These are phyloP conservation scores for Fusarium verticillioides DNA, from an alignment of 2,329 filamentous ascomycete genomes.

Conservation along the genomic window DNA sequence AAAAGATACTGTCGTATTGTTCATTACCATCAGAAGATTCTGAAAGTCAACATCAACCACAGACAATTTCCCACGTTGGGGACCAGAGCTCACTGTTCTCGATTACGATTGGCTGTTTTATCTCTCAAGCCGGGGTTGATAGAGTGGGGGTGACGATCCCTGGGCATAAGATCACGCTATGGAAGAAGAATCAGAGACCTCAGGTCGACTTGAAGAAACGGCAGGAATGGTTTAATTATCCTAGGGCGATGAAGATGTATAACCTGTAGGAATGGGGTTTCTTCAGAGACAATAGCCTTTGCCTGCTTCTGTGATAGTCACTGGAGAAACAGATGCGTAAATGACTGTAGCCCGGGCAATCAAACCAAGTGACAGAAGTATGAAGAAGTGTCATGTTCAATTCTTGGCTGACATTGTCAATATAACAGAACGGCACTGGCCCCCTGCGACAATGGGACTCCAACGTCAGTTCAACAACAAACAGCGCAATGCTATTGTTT, in stretches of 20 bases:
- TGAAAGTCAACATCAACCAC: conserved; percentile 10
- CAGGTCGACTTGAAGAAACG: conserved; percentile 8
- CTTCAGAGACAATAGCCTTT: conserved; percentile 1
- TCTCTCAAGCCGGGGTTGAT: conserved; percentile 16
- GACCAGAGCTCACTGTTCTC: conserved; percentile 12
- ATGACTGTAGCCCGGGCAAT: conserved; percentile 5
- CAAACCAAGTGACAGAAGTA: neutral
- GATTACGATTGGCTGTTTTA: conserved; percentile 29
- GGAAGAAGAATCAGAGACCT: conserved; percentile 9
- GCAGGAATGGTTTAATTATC: conserved; percentile 23
- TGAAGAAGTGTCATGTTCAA: neutral
- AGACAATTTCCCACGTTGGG: conserved; percentile 44
- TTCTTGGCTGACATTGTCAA: conserved; percentile 6
- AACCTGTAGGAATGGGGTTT: conserved; percentile 18
- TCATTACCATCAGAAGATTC: conserved; percentile 5
- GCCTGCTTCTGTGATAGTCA: neutral
- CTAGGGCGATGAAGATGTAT: neutral
- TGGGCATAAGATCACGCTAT: conserved; percentile 11
- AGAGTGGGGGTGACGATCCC: conserved; percentile 24
- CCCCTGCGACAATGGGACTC: conserved; percentile 7
- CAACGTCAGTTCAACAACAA: conserved; percentile 4
- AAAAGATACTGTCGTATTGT: neutral
- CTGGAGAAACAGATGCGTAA: conserved; percentile 2
- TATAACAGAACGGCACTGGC: neutral
- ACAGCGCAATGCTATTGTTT: conserved; percentile 1